A percentile compares a stretch with the other conserved stretches of the same genome.
Conservation (phyloP, 371 early-diverging fungal species). For the Fennellomyces sp. region DNA sequence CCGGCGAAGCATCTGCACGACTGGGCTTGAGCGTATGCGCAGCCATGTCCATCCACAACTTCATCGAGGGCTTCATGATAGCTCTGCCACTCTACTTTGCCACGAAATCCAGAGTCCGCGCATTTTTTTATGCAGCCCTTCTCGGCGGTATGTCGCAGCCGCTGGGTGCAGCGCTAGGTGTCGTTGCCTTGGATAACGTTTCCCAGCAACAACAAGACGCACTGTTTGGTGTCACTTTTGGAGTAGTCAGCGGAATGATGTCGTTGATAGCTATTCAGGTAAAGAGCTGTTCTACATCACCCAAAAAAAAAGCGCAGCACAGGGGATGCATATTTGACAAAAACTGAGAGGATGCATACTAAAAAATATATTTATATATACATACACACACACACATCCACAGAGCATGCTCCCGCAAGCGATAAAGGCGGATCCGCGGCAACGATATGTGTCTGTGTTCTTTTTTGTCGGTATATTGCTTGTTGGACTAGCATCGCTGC, state of each 20-base stretch:
- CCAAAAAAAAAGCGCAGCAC: background rate
- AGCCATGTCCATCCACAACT: conserved; percentile 79
- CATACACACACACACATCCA: background rate
- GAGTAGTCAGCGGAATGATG: conserved; percentile 73
- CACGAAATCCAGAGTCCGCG: conserved; percentile 57
- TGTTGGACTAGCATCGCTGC: conserved; percentile 49
- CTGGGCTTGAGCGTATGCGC: conserved; percentile 74
- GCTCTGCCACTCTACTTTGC: conserved; percentile 76
- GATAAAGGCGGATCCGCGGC: conserved; percentile 46
- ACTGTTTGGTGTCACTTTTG: conserved; percentile 59
- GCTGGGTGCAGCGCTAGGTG: conserved; percentile 63
- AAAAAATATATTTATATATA: background rate
- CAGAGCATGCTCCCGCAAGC: conserved; percentile 61
- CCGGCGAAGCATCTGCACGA: conserved; percentile 62
- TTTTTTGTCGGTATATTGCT: conserved; percentile 63
- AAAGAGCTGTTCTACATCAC: too few relatives aligned
- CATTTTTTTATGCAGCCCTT: conserved; percentile 65
- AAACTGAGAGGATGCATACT: conserved; percentile 1
- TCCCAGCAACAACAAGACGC: conserved; percentile 39
- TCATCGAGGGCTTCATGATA: conserved; percentile 82
- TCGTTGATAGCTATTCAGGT: conserved; percentile 60
- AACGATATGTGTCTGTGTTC: conserved; percentile 47
- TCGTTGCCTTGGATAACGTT: conserved; percentile 46
- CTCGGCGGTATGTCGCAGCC: conserved; percentile 74
- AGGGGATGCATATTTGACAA: background rate